These are phyloP conservation scores for Nannizziopsis barbatae DNA, from an alignment of 2,329 filamentous ascomycete species.

Conservation along the genomic window DNA sequence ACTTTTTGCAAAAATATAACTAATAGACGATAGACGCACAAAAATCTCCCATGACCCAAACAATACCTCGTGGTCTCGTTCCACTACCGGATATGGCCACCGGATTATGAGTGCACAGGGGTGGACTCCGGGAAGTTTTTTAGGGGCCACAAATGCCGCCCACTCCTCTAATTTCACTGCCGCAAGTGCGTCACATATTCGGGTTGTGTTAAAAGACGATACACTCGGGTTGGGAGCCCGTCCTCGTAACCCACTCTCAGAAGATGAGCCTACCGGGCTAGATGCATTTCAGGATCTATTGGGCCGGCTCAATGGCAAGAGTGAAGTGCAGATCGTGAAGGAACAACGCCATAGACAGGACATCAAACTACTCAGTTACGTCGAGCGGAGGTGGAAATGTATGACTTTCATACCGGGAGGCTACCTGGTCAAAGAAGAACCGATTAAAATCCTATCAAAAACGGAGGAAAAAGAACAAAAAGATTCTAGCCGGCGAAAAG, in stretches of 20 bases:
- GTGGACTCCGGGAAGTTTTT: slow-evolving; percentile 73
- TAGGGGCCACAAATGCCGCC: slow-evolving; percentile 65
- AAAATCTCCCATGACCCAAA: slow-evolving; percentile 89
- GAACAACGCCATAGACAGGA: slow-evolving; percentile 59
- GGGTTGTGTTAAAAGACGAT: slow-evolving; percentile 77
- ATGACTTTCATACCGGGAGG: slow-evolving; percentile 87
- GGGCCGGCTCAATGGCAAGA: slow-evolving; percentile 80
- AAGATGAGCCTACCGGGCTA: slow-evolving; percentile 67
- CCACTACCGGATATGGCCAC: slow-evolving; percentile 75
- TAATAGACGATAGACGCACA: slow-evolving; percentile 35
- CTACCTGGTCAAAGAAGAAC: slow-evolving; percentile 47
- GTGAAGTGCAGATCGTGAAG: slow-evolving; percentile 57
- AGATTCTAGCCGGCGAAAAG: slow-evolving; percentile 28
- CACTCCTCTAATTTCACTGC: slow-evolving; percentile 67
- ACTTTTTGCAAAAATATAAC: background rate
- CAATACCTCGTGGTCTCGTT: slow-evolving; percentile 83
- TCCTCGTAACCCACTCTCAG: slow-evolving; percentile 53
- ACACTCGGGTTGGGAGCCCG: slow-evolving; percentile 80
- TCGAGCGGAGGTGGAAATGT: slow-evolving; percentile 62
- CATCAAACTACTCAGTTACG: slow-evolving; percentile 60
- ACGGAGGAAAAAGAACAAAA: slow-evolving; percentile 43
- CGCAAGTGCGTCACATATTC: slow-evolving; percentile 75
- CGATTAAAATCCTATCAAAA: slow-evolving; percentile 22
- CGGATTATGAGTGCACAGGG: slow-evolving; percentile 79
- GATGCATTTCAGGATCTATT: slow-evolving; percentile 78